Evolutionary conservation across 371 early-diverging fungal species (phyloP).

Genomic region (Neoconidiobolus thromboides): DNA sequence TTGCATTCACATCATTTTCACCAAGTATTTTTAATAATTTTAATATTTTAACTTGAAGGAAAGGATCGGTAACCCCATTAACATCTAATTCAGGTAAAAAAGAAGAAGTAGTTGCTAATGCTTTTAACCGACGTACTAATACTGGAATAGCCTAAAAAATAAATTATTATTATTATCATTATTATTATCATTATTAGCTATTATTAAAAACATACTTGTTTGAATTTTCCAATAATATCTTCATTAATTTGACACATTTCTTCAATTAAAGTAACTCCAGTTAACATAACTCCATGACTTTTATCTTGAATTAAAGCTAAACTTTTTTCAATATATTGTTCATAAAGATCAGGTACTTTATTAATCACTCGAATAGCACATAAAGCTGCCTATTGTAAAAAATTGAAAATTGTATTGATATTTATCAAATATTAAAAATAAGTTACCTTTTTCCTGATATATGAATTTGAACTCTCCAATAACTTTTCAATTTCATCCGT

Average conservation of each 20-base stretch:
- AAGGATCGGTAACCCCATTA: slow-evolving; percentile 88
- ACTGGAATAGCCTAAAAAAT: slow-evolving; percentile 44
- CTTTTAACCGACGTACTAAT: slow-evolving; percentile 73
- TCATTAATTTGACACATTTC: slow-evolving; percentile 68
- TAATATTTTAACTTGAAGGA: slow-evolving; percentile 88
- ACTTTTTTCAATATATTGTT: slow-evolving; percentile 56
- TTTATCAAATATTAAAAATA: neutral
- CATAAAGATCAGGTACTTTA: slow-evolving; percentile 81
- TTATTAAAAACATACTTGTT: slow-evolving; percentile 25
- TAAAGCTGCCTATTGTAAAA: slow-evolving; percentile 56
- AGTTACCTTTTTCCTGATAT: slow-evolving; percentile 83
- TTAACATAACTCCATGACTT: slow-evolving; percentile 87
- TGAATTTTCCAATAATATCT: slow-evolving; percentile 43
- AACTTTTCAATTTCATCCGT: slow-evolving; percentile 85
- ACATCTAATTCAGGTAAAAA: slow-evolving; percentile 94
- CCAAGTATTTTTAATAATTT: slow-evolving; percentile 77
- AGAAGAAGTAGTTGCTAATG: slow-evolving; percentile 57
- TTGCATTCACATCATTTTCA: slow-evolving; percentile 60
- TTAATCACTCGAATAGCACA: slow-evolving; percentile 79
- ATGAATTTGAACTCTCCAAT: slow-evolving; percentile 74
- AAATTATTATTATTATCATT: too few species aligned
- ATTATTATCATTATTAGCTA: neutral
- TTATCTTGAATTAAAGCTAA: slow-evolving; percentile 69
- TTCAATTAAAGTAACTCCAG: slow-evolving; percentile 73
- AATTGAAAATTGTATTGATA: neutral